Conservation (phyloP, 2,329 filamentous ascomycete genomes). For the Fusarium circinatum region DNA sequence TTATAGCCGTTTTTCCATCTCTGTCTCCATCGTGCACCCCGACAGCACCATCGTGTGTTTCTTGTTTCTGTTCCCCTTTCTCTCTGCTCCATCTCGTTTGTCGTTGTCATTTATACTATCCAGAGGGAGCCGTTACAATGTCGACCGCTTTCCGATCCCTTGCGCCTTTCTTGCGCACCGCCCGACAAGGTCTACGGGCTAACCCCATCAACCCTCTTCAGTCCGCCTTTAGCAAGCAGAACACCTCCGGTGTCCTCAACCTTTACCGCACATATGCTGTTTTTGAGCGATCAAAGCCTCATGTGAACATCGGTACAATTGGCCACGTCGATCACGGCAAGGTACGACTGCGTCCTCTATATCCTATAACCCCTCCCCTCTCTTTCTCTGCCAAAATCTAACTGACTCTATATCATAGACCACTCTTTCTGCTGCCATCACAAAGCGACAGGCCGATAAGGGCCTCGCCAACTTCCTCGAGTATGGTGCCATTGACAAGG, state of each 20-base stretch:
- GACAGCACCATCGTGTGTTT: constrained; percentile 40
- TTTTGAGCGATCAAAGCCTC: constrained; percentile 92
- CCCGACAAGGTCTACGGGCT: constrained; percentile 77
- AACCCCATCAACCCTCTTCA: constrained; percentile 81
- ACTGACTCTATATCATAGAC: constrained; percentile 68
- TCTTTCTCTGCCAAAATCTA: constrained; percentile 8
- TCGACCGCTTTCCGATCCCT: constrained; percentile 81
- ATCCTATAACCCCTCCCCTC: neutral
- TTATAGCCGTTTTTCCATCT: constrained; percentile 26
- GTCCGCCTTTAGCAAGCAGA: constrained; percentile 71
- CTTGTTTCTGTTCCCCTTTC: constrained; percentile 15
- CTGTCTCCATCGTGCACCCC: neutral
- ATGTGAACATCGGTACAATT: constrained; percentile 99
- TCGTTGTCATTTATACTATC: constrained; percentile 41
- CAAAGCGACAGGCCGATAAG: constrained; percentile 96
- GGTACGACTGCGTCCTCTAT: constrained; percentile 62
- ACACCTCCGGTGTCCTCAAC: constrained; percentile 72
- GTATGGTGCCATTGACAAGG: constrained; percentile 98
- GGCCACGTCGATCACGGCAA: constrained; percentile 99
- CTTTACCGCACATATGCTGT: constrained; percentile 72
- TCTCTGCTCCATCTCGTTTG: constrained; percentile 37
- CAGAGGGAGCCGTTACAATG: constrained; percentile 65
- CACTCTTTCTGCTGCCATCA: constrained; percentile 97
- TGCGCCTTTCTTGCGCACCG: constrained; percentile 83
- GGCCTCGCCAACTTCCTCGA: constrained; percentile 94